These are phyloP conservation scores for Lentinula sp. DNA, from an alignment of 768 basidiomycete species.

Conservation along the genomic window DNA sequence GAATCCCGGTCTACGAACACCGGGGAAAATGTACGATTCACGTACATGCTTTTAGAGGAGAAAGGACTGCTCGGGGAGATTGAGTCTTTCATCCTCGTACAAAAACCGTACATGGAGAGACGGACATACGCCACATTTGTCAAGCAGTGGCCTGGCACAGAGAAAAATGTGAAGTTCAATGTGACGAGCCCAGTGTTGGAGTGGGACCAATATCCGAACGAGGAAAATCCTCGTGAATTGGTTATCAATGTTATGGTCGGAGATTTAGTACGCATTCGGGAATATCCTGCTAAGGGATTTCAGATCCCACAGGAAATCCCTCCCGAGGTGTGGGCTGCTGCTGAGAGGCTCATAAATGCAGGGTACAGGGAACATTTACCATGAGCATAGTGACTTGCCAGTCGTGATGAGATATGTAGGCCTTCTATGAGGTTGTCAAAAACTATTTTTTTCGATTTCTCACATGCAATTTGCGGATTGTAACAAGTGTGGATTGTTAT, in stretches of 20 bases:
- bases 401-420: neutral
- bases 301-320: conserved; percentile 11
- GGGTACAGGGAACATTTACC: conserved; percentile 11
- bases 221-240: conserved; percentile 9
- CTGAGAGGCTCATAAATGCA: conserved; percentile 8
- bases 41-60: conserved; percentile 3
- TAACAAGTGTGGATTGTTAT: too few relatives aligned
- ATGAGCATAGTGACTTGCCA: neutral
- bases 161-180: conserved; percentile 1
- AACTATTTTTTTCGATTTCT: too few relatives aligned
- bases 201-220: conserved; percentile 11
- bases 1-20: conserved; percentile 11
- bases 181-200: conserved; percentile 12
- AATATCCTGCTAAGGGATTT: conserved; percentile 13
- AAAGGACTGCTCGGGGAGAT: neutral
- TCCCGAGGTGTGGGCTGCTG: conserved; percentile 10
- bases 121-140: conserved; percentile 14
- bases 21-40: conserved; percentile 14
- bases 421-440: too few relatives aligned
- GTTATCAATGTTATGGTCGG: conserved; percentile 13
- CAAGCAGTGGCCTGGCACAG: conserved; percentile 11
- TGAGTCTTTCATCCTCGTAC: conserved; percentile 10
- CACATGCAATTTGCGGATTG: too few relatives aligned
- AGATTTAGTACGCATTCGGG: conserved; percentile 12
- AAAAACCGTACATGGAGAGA: conserved; percentile 16